Evolutionary conservation across 345 rosid genomes (phyloP), one percentile per base, ranked within the genome.

Genomic region (Salix purpurea): DNA sequence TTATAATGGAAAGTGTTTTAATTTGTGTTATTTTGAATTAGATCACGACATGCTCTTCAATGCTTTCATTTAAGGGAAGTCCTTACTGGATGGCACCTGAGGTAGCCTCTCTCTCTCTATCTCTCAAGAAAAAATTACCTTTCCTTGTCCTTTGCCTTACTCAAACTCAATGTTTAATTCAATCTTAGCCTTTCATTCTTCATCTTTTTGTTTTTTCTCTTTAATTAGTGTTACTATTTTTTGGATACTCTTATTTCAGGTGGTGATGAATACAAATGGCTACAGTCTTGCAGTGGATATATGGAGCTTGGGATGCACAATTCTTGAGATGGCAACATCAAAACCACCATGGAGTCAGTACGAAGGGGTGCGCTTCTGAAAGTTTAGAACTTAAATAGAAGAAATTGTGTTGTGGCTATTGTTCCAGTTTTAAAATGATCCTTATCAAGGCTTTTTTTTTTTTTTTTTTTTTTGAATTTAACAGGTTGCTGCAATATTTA

Each of bases 81-180:
- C 99, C 99, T 65, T 95, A 90, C 78, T 95, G 99, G 99, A 95
- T 95, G 98, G 99, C 99, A 39, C 99, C 99, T 19, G 98, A 95
- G 99, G 99, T 95, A 87, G 42, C 54, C 54, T 24, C 46, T 46
- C 67, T 50, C 70, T 50, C 70, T 50, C 61, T 56, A 0, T 56
- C 5, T 58, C 28, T 58, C 62, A 2, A 9, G 14, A 23, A 58
- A 56, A 37, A 58, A 58, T 10, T 23, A 58, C 64, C 28, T 58
- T 10, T 19, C 23, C 23, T 19, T 54, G 60, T 39, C 14, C 14
- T 23, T 60, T 60, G 14, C 16, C 46, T 26, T 37, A 1, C 24
- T 8, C 67, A 14, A 30, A 21, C 70, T 52, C 65, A 24, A 11
- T 34, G 11, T 64, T 26, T 16, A 1, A 18, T 21, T 13, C 5